phyloP scores from a whole-genome alignment of 2,329 filamentous ascomycete species.

The Trichoderma atroviride region DNA sequence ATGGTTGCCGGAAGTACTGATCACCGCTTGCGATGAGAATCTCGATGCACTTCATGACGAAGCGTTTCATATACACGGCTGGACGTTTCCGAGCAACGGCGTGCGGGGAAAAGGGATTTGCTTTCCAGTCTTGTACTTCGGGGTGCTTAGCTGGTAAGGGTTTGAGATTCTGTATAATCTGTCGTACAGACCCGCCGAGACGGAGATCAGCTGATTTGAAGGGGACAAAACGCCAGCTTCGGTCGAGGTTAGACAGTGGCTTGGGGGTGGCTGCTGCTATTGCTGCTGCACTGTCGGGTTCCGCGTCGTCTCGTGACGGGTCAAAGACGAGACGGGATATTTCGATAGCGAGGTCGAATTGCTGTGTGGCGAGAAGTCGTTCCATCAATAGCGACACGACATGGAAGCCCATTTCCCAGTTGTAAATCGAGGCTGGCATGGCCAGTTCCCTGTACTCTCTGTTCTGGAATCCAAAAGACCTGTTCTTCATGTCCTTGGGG shows the following conservation, averaged over 20 bases:
- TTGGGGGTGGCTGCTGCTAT: neutral
- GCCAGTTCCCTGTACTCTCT: neutral
- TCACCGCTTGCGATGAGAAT: conserved; percentile 28
- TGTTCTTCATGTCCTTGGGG: no score
- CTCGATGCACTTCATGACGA: conserved; percentile 4
- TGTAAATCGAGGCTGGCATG: conserved; percentile 3
- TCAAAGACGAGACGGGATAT: conserved; percentile 6
- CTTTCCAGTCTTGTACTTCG: neutral
- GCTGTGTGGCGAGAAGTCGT: neutral
- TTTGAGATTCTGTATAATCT: no score
- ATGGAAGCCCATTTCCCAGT: conserved; percentile 20
- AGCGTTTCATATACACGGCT: neutral
- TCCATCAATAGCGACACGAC: neutral
- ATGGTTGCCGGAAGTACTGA: conserved; percentile 21
- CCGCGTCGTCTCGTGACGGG: neutral
- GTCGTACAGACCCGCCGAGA: no score
- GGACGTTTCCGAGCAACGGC: neutral
- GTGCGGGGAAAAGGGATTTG: neutral
- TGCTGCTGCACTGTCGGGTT: no score
- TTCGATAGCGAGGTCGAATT: conserved; percentile 17
- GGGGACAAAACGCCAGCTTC: neutral
- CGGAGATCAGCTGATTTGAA: no score
- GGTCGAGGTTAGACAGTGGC: neutral
- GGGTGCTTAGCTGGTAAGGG: no score
- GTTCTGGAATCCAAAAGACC: no score